Percentiles rank a stretch among this genome's conserved stretches.
Evolutionary conservation across 2,329 filamentous ascomycete genomes (phyloP).

Genomic region (Ophiocordyceps camponoti-leonardi): DNA sequence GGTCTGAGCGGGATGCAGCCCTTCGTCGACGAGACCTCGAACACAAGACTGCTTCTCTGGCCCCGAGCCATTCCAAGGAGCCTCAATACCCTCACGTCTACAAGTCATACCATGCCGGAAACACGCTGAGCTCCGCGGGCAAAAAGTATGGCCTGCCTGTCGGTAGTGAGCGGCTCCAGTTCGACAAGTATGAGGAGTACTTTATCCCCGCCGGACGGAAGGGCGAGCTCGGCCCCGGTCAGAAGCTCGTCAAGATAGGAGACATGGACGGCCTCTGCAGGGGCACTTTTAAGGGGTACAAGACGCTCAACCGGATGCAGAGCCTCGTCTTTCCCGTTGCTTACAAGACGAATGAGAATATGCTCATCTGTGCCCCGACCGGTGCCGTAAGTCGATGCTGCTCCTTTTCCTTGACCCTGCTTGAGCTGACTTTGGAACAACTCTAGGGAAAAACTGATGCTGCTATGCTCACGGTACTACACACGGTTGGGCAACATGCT

Average conservation of each 20-base stretch:
- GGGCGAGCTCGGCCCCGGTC: slow-evolving; percentile 53
- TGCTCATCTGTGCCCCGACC: slow-evolving; percentile 95
- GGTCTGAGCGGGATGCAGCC: slow-evolving; percentile 60
- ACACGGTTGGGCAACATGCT: slow-evolving; percentile 74
- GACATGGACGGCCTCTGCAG: slow-evolving; percentile 80
- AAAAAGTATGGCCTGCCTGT: slow-evolving; percentile 68
- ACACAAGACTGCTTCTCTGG: slow-evolving; percentile 64
- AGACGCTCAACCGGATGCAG: slow-evolving; percentile 91
- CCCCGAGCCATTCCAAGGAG: slow-evolving; percentile 53
- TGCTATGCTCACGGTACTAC: slow-evolving; percentile 89
- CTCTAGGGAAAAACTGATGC: slow-evolving; percentile 82
- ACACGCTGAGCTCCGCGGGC: slow-evolving; percentile 64
- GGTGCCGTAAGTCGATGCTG: slow-evolving; percentile 48
- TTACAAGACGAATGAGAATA: slow-evolving; percentile 92
- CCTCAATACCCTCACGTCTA: slow-evolving; percentile 89
- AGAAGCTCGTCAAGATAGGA: slow-evolving; percentile 60
- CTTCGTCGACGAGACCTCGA: slow-evolving; percentile 60
- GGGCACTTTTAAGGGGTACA: slow-evolving; percentile 89
- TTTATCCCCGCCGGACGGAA: slow-evolving; percentile 68
- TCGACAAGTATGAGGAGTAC: slow-evolving; percentile 76
- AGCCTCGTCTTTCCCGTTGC: slow-evolving; percentile 90
- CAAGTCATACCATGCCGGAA: slow-evolving; percentile 65
- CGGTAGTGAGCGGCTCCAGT: slow-evolving; percentile 54
- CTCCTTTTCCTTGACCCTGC: background rate
- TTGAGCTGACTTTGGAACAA: background rate